Percentiles rank a stretch among this genome's conserved stretches.
Evolutionary conservation across 345 rosid species (phyloP).

Genomic region (Cardiospermum halicacabum): DNA sequence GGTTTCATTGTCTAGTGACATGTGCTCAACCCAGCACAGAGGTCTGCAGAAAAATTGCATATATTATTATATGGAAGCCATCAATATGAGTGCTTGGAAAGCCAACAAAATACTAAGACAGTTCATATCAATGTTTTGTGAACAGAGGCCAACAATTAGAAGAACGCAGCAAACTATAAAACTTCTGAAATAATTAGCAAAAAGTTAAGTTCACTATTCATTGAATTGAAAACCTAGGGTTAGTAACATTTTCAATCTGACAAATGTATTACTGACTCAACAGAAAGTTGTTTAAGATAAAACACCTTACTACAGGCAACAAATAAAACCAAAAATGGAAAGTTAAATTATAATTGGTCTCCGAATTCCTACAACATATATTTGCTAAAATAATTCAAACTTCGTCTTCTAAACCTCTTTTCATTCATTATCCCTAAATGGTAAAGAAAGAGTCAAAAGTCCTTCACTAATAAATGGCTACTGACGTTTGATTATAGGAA

Average conservation of each 20-base stretch:
- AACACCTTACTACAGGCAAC: not conserved
- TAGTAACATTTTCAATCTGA: constrained; percentile 1
- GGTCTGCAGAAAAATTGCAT: constrained; percentile 45
- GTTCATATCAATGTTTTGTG: not conserved
- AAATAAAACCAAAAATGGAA: no score
- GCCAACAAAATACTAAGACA: not conserved
- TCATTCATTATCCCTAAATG: no score
- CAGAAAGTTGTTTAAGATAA: not conserved
- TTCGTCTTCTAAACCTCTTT: no score
- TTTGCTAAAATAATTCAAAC: no score
- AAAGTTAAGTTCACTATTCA: not conserved
- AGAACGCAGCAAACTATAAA: not conserved
- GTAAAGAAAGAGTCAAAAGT: no score
- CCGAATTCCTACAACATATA: no score
- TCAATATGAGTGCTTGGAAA: not conserved
- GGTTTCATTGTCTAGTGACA: constrained; percentile 92
- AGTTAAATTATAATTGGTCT: no score
- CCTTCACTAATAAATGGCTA: no score
- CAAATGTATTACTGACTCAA: not conserved
- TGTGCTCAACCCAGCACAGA: constrained; percentile 93
- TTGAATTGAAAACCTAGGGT: no score
- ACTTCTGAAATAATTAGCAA: not conserved
- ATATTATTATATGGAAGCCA: constrained; percentile 1
- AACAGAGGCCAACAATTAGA: not conserved
- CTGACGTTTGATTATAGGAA: no score